Conservation (phyloP, 352 stramenopile genomes). For the Globisporangium nodosum region DNA sequence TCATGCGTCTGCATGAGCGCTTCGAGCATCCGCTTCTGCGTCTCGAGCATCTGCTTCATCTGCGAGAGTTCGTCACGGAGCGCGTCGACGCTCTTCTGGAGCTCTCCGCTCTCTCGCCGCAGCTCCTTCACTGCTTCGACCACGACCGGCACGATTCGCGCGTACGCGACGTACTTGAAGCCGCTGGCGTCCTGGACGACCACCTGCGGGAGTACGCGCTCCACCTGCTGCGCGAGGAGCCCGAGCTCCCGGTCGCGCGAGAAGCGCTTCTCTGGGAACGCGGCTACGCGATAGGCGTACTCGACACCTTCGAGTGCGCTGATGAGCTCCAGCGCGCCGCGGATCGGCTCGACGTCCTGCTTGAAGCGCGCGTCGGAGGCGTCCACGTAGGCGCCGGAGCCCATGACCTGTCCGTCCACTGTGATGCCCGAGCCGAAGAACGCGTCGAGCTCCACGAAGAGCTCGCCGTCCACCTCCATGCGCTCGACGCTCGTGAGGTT, state of each 20-base stretch:
- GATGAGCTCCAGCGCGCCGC: conserved; percentile 38
- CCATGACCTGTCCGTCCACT: conserved; percentile 87
- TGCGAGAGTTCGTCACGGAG: not conserved
- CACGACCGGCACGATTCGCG: conserved; percentile 67
- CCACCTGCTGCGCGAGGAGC: conserved; percentile 88
- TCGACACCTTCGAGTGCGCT: conserved; percentile 55
- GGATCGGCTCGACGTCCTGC: conserved; percentile 44
- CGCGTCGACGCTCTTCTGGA: conserved; percentile 11
- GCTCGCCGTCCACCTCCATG: conserved; percentile 69
- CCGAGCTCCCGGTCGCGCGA: conserved; percentile 49
- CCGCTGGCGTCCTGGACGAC: conserved; percentile 58
- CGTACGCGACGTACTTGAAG: conserved; percentile 89
- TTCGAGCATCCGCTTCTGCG: conserved; percentile 6
- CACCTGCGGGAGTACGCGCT: conserved; percentile 73
- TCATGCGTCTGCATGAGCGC: not conserved
- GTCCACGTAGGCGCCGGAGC: conserved; percentile 88
- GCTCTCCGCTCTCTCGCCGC: conserved; percentile 8
- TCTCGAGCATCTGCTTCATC: conserved; percentile 2
- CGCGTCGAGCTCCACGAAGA: conserved; percentile 79
- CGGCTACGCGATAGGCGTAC: conserved; percentile 42
- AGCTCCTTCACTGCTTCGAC: conserved; percentile 73
- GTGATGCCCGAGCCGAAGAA: conserved; percentile 83
- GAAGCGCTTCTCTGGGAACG: conserved; percentile 47
- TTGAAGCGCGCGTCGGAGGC: conserved; percentile 90
- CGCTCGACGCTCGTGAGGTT: conserved; percentile 69